Evolutionary conservation across 2,329 filamentous ascomycete species (phyloP).

Genomic region (Cladosporium sp.): DNA sequence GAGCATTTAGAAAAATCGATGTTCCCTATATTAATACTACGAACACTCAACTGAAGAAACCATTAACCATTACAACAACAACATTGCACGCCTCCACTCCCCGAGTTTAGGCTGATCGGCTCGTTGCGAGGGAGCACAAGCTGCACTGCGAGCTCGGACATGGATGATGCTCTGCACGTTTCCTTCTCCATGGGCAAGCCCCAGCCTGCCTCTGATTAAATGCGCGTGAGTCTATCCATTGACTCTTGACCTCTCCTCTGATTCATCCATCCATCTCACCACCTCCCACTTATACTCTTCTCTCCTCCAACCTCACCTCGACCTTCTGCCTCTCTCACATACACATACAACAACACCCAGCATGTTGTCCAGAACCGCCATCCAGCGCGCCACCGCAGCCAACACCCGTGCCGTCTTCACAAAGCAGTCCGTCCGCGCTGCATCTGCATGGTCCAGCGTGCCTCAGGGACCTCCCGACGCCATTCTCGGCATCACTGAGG

Average conservation of each 20-base stretch:
- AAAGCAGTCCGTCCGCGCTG: conserved; percentile 55
- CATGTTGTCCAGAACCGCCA: conserved; percentile 34
- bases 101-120: not conserved
- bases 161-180: not conserved
- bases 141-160: not conserved
- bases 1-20: not conserved
- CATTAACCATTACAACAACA: no score
- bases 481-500: conserved; percentile 86
- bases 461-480: conserved; percentile 89
- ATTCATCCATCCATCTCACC: not conserved
- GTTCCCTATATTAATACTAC: no score
- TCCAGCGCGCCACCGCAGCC: conserved; percentile 33
- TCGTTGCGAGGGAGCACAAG: not conserved
- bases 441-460: conserved; percentile 87
- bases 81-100: not conserved
- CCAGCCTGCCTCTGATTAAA: conserved; percentile 6
- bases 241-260: not conserved
- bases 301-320: conserved; percentile 3
- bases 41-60: no score
- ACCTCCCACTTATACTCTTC: conserved; percentile 11
- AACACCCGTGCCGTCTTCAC: conserved; percentile 27
- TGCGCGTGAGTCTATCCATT: conserved; percentile 1
- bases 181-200: conserved; percentile 10
- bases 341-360: conserved; percentile 16
- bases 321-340: conserved; percentile 3